A percentile compares a stretch with the other conserved stretches of the same genome.
Evolutionary conservation across 1,284 basidiomycete species (phyloP).

Genomic region (Mycosarcoma mackinlayi): DNA sequence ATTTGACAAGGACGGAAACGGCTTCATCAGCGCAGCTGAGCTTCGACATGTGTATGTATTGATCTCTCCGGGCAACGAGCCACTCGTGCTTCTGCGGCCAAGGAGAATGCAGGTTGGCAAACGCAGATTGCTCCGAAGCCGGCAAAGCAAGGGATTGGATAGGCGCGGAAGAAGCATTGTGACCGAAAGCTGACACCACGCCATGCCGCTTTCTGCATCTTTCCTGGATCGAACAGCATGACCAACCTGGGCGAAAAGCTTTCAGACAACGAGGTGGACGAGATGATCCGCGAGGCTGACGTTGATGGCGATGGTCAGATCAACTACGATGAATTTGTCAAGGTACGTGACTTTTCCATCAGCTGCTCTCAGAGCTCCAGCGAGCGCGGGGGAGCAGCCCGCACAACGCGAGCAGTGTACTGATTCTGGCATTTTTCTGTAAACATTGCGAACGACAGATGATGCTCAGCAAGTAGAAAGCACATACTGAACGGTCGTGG

Average conservation of each 20-base stretch:
- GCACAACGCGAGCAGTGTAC: not conserved
- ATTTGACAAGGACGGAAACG: conserved; percentile 77
- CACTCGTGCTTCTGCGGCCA: too few relatives aligned
- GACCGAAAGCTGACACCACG: conserved; percentile 3
- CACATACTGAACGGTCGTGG: too few relatives aligned
- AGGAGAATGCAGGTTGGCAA: too few relatives aligned
- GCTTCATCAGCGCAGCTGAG: conserved; percentile 76
- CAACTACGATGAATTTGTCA: conserved; percentile 75
- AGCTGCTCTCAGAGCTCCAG: not conserved
- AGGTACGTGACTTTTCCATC: conserved; percentile 66
- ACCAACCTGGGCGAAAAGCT: conserved; percentile 78
- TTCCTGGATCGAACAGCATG: too few relatives aligned
- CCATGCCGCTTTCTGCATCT: too few relatives aligned
- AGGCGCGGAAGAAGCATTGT: not conserved
- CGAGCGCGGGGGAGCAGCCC: not conserved
- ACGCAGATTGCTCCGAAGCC: not conserved
- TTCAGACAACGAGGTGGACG: conserved; percentile 90
- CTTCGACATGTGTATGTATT: conserved; percentile 71
- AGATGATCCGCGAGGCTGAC: conserved; percentile 99
- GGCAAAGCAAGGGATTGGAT: not conserved
- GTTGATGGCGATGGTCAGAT: conserved; percentile 89
- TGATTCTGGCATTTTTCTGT: not conserved
- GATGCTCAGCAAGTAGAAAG: conserved; percentile 66
- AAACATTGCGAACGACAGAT: conserved; percentile 43
- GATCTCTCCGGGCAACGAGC: too few relatives aligned